Conservation (phyloP, 1,284 basidiomycete genomes). For the Papiliotrema fonsecae region DNA sequence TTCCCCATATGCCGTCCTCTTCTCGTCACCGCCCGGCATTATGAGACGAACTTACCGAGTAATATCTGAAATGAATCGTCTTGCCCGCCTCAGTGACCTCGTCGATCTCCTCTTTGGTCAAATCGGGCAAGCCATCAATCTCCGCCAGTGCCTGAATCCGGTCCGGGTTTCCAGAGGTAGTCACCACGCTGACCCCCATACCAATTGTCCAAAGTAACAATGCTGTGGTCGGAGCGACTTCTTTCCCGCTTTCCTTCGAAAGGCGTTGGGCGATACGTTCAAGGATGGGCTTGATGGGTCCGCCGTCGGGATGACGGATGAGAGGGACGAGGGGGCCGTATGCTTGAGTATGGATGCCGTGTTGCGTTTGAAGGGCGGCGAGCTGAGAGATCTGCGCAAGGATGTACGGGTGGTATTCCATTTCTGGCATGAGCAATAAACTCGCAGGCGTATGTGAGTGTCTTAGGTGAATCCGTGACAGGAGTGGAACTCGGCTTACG, state of each 20-base stretch:
- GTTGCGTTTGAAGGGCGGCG: conserved; percentile 55
- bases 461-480: background rate
- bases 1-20: no score
- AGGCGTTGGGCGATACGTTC: conserved; percentile 48
- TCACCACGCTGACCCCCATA: conserved; percentile 58
- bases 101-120: conserved; percentile 3
- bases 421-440: conserved; percentile 41
- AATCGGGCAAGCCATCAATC: conserved; percentile 47
- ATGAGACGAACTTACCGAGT: background rate
- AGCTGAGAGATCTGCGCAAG: conserved; percentile 59
- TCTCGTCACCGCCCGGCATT: background rate
- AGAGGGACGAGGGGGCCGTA: conserved; percentile 59
- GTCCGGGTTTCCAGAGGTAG: conserved; percentile 62
- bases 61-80: conserved; percentile 1
- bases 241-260: conserved; percentile 44
- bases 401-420: conserved; percentile 73
- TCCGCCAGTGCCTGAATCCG: conserved; percentile 61
- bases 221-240: conserved; percentile 56
- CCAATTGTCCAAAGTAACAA: conserved; percentile 61
- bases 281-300: conserved; percentile 55
- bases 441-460: background rate
- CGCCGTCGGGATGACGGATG: conserved; percentile 53
- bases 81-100: conserved; percentile 5
- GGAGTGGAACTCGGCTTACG: no score
- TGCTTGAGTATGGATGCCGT: conserved; percentile 61